Conservation (phyloP, 805 yeast species). For the Lachancea lanzarotensis region DNA sequence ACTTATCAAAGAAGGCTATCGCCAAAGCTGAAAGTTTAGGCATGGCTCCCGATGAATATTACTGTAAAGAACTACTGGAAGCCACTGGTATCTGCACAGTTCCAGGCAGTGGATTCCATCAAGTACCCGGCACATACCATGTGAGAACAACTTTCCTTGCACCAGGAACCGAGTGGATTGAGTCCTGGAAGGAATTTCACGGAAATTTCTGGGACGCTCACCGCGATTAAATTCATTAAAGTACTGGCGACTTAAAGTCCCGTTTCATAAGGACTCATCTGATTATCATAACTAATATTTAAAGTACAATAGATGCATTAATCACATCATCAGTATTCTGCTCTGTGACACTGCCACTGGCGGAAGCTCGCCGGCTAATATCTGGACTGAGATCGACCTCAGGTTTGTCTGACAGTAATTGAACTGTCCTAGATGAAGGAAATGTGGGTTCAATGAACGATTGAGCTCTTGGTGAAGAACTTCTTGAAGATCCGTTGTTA, state of each 20-base stretch:
- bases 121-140: constrained; percentile 81
- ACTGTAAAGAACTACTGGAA: constrained; percentile 78
- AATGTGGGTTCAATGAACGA: neutral
- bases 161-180: constrained; percentile 88
- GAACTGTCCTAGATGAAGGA: neutral
- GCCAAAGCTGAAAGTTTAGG: constrained; percentile 51
- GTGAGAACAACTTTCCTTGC: constrained; percentile 95
- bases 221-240: constrained; percentile 22
- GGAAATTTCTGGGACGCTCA: constrained; percentile 56
- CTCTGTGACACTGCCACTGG: neutral
- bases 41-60: constrained; percentile 74
- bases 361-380: constrained; percentile 1
- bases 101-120: constrained; percentile 97
- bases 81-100: constrained; percentile 93
- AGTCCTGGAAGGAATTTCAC: constrained; percentile 75
- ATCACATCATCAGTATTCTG: neutral
- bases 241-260: neutral
- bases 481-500: neutral
- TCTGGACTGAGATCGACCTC: constrained; percentile 3
- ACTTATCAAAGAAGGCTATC: constrained; percentile 58
- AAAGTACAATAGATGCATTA: constrained; percentile 4
- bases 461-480: neutral
- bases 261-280: neutral
- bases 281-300: neutral
- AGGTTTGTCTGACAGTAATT: neutral